These are phyloP conservation scores for Citrullus mucosospermus DNA, from an alignment of 306 rosid species.

Conservation along the genomic window DNA sequence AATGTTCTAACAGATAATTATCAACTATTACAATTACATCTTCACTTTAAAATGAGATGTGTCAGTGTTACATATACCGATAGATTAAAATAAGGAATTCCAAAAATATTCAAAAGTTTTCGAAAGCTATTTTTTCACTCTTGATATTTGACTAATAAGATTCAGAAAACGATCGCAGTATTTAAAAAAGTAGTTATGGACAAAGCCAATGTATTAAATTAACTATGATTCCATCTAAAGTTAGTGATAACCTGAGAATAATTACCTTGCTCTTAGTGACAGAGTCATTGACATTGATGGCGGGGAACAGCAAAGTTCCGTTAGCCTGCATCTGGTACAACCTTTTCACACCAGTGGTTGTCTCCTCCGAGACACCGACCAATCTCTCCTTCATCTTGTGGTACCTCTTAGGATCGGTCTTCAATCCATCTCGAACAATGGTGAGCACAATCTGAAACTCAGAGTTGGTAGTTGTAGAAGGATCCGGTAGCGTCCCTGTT, in stretches of 20 bases:
- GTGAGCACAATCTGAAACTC: constrained; percentile 77
- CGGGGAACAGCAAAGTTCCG: constrained; percentile 73
- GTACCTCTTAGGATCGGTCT: constrained; percentile 76
- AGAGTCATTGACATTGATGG: constrained; percentile 90
- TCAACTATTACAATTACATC: background rate
- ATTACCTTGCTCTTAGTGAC: constrained; percentile 97
- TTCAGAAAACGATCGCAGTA: too few relatives aligned
- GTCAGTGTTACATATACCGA: too few relatives aligned
- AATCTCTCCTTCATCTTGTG: constrained; percentile 77
- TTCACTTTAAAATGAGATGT: background rate
- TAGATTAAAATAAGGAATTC: too few relatives aligned
- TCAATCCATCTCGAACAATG: constrained; percentile 62
- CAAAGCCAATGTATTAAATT: background rate
- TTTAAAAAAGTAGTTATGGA: background rate
- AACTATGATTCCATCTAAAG: background rate
- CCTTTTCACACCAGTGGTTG: constrained; percentile 99
- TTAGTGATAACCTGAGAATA: background rate
- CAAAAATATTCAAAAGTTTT: too few relatives aligned
- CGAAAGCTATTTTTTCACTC: too few relatives aligned
- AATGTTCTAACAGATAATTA: background rate
- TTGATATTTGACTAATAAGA: too few relatives aligned
- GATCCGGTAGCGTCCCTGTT: constrained; percentile 50
- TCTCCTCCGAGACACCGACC: constrained; percentile 92
- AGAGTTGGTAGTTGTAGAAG: constrained; percentile 53
- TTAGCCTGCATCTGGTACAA: constrained; percentile 82